Evolutionary conservation across 148 eudicot species (phyloP).

Genomic region (Spergularia bocconei): DNA sequence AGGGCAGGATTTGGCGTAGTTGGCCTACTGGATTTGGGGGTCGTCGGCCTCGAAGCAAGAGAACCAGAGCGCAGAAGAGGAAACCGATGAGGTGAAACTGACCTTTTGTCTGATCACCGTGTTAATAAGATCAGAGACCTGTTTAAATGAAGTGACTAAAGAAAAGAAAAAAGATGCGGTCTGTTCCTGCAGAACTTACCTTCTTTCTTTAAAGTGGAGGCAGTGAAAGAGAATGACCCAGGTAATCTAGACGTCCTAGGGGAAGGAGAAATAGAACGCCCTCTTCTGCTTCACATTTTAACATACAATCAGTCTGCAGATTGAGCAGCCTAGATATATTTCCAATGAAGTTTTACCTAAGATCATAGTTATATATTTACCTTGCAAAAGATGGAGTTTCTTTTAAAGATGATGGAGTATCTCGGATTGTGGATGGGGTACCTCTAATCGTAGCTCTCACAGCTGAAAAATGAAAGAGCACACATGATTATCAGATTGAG

Average conservation of each 20-base stretch:
- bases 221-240: constrained; percentile 47
- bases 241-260: constrained; percentile 45
- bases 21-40: constrained; percentile 43
- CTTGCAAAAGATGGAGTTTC: constrained; percentile 39
- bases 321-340: not conserved
- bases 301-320: not conserved
- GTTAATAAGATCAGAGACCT: not conserved
- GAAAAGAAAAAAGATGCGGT: not conserved
- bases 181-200: constrained; percentile 38
- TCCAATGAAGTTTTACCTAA: not conserved
- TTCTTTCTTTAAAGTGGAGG: constrained; percentile 50
- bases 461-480: constrained; percentile 36
- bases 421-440: constrained; percentile 26
- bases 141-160: not conserved
- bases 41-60: constrained; percentile 55
- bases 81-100: constrained; percentile 77
- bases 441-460: constrained; percentile 55
- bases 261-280: constrained; percentile 65
- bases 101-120: constrained; percentile 49
- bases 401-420: constrained; percentile 36
- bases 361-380: constrained; percentile 31
- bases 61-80: constrained; percentile 79
- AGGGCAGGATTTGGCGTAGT: constrained; percentile 47
- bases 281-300: constrained; percentile 45
- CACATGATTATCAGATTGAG: not conserved